Conservation (phyloP, 768 basidiomycete species). For the Naganishia randhawae region DNA sequence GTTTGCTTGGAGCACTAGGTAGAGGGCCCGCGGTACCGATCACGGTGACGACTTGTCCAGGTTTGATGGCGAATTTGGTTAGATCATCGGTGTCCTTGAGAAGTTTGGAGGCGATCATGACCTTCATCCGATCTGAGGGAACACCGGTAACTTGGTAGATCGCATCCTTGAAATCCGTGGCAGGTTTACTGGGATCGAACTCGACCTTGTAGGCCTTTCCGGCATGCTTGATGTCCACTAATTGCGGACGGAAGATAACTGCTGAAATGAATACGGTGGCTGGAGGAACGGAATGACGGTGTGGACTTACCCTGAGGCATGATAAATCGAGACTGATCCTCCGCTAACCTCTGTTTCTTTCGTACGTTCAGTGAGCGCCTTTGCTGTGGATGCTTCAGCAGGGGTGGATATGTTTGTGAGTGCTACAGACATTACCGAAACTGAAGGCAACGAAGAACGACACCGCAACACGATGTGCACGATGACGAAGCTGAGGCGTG, state of each 20-base stretch:
- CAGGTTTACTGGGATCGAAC: conserved; percentile 66
- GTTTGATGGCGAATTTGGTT: conserved; percentile 75
- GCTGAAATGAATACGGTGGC: not conserved
- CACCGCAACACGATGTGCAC: not conserved
- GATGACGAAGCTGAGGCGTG: conserved; percentile 7
- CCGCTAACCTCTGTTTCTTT: not conserved
- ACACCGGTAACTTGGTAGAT: conserved; percentile 80
- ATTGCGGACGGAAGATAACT: too few species aligned
- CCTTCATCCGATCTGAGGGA: conserved; percentile 85
- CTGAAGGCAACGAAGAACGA: not conserved
- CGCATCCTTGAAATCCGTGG: conserved; percentile 72
- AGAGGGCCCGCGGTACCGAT: conserved; percentile 90
- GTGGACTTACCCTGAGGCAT: conserved; percentile 13
- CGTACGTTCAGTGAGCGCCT: not conserved
- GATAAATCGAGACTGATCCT: not conserved
- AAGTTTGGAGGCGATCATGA: conserved; percentile 88
- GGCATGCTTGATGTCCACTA: conserved; percentile 78
- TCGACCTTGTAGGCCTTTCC: conserved; percentile 70
- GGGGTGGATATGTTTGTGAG: not conserved
- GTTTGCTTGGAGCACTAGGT: conserved; percentile 77
- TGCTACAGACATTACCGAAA: not conserved
- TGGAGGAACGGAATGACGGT: not conserved
- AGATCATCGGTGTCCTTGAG: conserved; percentile 90
- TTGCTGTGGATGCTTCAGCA: not conserved
- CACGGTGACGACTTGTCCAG: conserved; percentile 84